phyloP scores from a whole-genome alignment of 768 basidiomycete species.

The Suillus placidus region DNA sequence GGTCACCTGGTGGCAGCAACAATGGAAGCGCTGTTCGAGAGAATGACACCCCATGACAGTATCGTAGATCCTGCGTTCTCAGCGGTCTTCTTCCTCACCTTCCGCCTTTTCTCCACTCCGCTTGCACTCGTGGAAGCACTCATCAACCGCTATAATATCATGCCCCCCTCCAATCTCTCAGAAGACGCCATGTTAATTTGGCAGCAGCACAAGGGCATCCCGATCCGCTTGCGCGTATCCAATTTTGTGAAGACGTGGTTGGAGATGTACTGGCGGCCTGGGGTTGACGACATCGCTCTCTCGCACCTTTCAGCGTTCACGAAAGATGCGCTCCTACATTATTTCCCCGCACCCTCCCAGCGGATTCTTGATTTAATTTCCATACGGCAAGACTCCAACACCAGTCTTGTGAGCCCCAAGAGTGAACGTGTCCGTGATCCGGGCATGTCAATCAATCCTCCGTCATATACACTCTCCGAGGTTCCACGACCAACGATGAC shows the following conservation, averaged over 20 bases:
- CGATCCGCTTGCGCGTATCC: slow-evolving; percentile 87
- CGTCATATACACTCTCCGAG: slow-evolving; percentile 54
- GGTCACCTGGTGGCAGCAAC: slow-evolving; percentile 92
- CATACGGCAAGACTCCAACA: slow-evolving; percentile 52
- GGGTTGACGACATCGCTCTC: slow-evolving; percentile 69
- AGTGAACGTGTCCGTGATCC: slow-evolving; percentile 72
- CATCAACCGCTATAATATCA: slow-evolving; percentile 81
- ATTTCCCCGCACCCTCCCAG: slow-evolving; percentile 71
- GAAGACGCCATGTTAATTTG: slow-evolving; percentile 70
- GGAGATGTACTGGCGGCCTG: slow-evolving; percentile 85
- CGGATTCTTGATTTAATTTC: slow-evolving; percentile 71
- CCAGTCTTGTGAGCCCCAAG: slow-evolving; percentile 54
- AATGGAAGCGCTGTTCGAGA: slow-evolving; percentile 87
- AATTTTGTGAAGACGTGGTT: slow-evolving; percentile 96
- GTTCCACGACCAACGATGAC: slow-evolving; percentile 88
- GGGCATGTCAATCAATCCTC: slow-evolving; percentile 73
- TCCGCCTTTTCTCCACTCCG: slow-evolving; percentile 87
- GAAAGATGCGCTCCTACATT: slow-evolving; percentile 56
- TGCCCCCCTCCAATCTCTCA: slow-evolving; percentile 59
- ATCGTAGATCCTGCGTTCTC: slow-evolving; percentile 87
- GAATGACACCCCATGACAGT: slow-evolving; percentile 94
- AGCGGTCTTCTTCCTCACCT: slow-evolving; percentile 92
- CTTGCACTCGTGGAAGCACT: slow-evolving; percentile 73
- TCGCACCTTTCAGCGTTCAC: slow-evolving; percentile 61
- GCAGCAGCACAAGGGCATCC: slow-evolving; percentile 86